Conservation (phyloP, 345 rosid genomes). For the Alliaria petiolata region DNA sequence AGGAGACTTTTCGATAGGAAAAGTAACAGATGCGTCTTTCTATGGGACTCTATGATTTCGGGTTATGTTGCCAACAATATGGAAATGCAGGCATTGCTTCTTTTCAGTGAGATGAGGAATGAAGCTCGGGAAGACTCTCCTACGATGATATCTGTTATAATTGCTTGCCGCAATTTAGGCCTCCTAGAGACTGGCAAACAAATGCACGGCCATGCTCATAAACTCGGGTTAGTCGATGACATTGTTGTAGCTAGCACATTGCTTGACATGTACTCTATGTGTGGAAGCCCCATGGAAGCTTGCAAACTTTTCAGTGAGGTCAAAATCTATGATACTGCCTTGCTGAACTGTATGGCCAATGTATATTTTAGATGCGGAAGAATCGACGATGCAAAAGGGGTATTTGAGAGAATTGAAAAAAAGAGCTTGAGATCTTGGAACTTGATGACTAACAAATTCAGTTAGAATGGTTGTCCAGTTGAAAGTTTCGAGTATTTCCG, state of each 20-base stretch:
- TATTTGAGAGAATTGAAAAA: conserved; percentile 48
- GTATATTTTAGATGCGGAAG: conserved; percentile 66
- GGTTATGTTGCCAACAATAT: conserved; percentile 58
- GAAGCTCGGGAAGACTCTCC: conserved; percentile 45
- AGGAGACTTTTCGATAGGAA: conserved; percentile 45
- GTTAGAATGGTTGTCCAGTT: conserved; percentile 65
- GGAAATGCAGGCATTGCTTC: conserved; percentile 49
- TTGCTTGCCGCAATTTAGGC: conserved; percentile 48
- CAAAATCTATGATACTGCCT: conserved; percentile 54
- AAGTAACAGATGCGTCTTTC: conserved; percentile 36
- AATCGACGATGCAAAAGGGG: conserved; percentile 60
- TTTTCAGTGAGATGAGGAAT: conserved; percentile 54
- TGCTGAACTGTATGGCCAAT: conserved; percentile 79
- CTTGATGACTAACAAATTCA: conserved; percentile 67
- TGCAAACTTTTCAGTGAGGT: conserved; percentile 65
- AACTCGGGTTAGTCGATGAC: conserved; percentile 47
- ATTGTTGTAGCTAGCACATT: conserved; percentile 60
- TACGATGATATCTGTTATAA: conserved; percentile 49
- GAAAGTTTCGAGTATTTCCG: conserved; percentile 64
- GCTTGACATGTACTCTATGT: conserved; percentile 69
- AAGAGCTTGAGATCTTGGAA: conserved; percentile 89
- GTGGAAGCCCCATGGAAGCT: conserved; percentile 57
- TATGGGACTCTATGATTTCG: conserved; percentile 84
- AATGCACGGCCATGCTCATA: conserved; percentile 58
- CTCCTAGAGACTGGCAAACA: conserved; percentile 46